These are phyloP conservation scores for Cyclotella kingstonii DNA, from an alignment of 108 stramenopile genomes.

Conservation along the genomic window DNA sequence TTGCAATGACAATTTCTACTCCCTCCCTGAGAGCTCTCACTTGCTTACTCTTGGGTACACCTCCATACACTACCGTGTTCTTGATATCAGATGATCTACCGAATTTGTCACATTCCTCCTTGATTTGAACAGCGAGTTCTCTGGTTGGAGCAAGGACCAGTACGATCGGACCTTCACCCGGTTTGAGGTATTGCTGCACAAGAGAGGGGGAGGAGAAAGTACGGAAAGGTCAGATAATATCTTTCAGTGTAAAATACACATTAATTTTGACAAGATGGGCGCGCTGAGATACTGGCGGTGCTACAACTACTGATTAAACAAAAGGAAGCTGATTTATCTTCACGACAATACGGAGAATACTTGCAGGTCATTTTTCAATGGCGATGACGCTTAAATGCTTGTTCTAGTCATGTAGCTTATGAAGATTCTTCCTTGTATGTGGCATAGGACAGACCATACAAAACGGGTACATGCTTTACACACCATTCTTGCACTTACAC, in stretches of 20 bases:
- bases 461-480: not conserved
- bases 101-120: constrained; percentile 99
- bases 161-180: constrained; percentile 98
- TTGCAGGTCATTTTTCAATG: no score
- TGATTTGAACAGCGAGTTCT: constrained; percentile 99
- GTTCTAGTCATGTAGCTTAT: no score
- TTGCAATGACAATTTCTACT: constrained; percentile 97
- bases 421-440: no score
- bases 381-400: no score
- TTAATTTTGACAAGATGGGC: not conserved
- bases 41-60: constrained; percentile 90
- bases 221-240: not conserved
- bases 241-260: not conserved
- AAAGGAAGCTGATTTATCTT: no score
- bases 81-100: constrained; percentile 92
- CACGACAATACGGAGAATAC: no score
- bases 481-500: constrained; percentile 5
- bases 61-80: constrained; percentile 98
- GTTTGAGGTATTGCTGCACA: constrained; percentile 96
- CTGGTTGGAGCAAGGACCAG: constrained; percentile 97
- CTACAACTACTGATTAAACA: no score
- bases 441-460: no score
- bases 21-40: constrained; percentile 77
- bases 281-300: no score
- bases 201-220: constrained; percentile 6